Conservation (phyloP, 2,329 filamentous ascomycete genomes). For the Purpureocillium lavendulum region DNA sequence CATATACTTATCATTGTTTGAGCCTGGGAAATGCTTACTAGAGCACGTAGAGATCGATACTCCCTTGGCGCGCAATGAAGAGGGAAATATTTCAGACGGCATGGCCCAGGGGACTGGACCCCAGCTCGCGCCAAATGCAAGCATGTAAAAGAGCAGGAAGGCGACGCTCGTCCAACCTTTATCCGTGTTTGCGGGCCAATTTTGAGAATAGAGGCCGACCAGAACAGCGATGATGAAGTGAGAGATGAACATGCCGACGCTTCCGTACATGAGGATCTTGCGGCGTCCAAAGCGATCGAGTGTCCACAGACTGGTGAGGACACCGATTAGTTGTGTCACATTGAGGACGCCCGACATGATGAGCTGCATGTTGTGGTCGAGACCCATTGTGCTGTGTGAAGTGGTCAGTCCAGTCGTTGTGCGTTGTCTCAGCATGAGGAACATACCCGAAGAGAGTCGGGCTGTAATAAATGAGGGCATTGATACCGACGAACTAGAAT, state of each 20-base stretch:
- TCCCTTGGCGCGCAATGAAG: conserved; percentile 53
- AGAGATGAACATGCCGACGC: conserved; percentile 16
- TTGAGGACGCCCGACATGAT: conserved; percentile 23
- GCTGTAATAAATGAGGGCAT: conserved; percentile 47
- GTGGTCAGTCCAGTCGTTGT: neutral
- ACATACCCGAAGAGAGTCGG: conserved; percentile 44
- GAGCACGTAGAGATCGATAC: conserved; percentile 49
- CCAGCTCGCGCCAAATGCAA: conserved; percentile 51
- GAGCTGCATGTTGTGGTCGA: conserved; percentile 24
- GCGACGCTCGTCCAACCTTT: conserved; percentile 19
- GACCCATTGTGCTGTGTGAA: conserved; percentile 33
- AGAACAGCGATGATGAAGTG: conserved; percentile 17
- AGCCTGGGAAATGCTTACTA: conserved; percentile 17
- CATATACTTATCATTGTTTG: too few relatives aligned
- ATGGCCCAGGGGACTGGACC: conserved; percentile 41
- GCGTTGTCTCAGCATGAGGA: neutral
- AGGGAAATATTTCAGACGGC: conserved; percentile 52
- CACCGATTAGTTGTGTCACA: conserved; percentile 21
- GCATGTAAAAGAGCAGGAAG: conserved; percentile 43
- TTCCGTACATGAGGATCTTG: conserved; percentile 16
- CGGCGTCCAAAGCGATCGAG: conserved; percentile 19
- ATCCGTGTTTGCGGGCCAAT: conserved; percentile 15
- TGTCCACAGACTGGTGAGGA: conserved; percentile 35
- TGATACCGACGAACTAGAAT: conserved; percentile 19
- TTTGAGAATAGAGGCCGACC: conserved; percentile 13